These are phyloP conservation scores for Pseudogymnoascus sp. DNA, from an alignment of 2,329 filamentous ascomycete genomes.

Conservation along the genomic window DNA sequence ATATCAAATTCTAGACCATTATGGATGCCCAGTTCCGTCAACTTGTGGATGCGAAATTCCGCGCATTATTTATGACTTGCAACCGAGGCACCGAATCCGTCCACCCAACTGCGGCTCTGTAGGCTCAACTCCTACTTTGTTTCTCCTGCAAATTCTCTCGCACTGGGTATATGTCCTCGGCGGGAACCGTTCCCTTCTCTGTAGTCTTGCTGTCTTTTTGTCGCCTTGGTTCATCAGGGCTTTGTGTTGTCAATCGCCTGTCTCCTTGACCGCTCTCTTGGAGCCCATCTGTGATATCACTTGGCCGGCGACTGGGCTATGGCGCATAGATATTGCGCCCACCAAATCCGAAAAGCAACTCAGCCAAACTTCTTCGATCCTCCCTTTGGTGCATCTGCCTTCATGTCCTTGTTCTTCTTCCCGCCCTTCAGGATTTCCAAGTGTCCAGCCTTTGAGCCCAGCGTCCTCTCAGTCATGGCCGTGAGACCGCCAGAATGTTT, in stretches of 20 bases:
- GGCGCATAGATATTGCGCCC: neutral
- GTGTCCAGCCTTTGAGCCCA: conserved; percentile 62
- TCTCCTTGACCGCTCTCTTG: neutral
- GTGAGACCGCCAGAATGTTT: conserved; percentile 56
- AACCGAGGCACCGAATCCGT: neutral
- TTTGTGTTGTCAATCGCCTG: neutral
- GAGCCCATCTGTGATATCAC: neutral
- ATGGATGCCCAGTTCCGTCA: neutral
- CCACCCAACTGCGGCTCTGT: neutral
- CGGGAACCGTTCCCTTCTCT: neutral
- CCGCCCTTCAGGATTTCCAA: conserved; percentile 59
- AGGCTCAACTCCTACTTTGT: neutral
- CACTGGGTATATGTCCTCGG: neutral
- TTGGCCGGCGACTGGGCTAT: neutral
- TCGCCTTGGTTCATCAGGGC: neutral
- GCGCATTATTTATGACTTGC: neutral
- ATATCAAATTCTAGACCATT: neutral
- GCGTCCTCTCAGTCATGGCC: conserved; percentile 56
- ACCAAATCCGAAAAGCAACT: conserved; percentile 12
- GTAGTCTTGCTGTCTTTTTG: neutral
- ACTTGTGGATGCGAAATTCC: neutral
- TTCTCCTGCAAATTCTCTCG: neutral
- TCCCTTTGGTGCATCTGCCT: conserved; percentile 25
- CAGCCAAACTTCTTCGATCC: conserved; percentile 29
- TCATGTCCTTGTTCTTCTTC: conserved; percentile 48